Percentiles rank a stretch among this genome's conserved stretches.
Evolutionary conservation across 176 grass and related monocot genomes (phyloP).

Genomic region (bread wheat (Triticum aestivum)): DNA sequence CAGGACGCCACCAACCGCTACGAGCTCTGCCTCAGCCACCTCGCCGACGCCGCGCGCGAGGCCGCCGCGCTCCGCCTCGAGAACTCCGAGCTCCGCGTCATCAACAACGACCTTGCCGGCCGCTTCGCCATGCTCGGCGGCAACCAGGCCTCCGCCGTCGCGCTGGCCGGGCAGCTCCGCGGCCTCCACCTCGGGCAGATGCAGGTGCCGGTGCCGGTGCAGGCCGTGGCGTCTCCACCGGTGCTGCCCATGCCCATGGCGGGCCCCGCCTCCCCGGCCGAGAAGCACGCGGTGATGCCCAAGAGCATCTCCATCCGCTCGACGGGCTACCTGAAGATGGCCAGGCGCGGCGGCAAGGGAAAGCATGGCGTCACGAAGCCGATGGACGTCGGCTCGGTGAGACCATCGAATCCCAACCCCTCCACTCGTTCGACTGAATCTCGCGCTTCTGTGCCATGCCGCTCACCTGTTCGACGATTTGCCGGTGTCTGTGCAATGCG

Average conservation of each 20-base stretch:
- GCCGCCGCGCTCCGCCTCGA: constrained; percentile 53
- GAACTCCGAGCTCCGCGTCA: constrained; percentile 64
- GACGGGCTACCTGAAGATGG: constrained; percentile 63
- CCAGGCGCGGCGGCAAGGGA: constrained; percentile 8
- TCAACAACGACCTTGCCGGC: constrained; percentile 50
- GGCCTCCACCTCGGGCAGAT: constrained; percentile 28
- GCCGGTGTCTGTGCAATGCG: constrained; percentile 16
- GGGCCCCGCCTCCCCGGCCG: constrained; percentile 13
- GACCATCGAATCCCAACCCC: neutral
- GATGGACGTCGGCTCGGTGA: constrained; percentile 45
- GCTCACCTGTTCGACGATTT: constrained; percentile 11
- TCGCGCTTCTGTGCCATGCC: neutral
- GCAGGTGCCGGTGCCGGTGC: neutral
- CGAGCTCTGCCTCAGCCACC: constrained; percentile 69
- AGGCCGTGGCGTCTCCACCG: neutral
- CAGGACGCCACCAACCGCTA: constrained; percentile 61
- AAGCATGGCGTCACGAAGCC: constrained; percentile 43
- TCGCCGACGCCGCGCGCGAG: constrained; percentile 63
- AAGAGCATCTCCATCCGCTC: constrained; percentile 93
- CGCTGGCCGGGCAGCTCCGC: constrained; percentile 48
- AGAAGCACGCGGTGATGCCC: constrained; percentile 47
- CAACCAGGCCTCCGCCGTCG: constrained; percentile 23
- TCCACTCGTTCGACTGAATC: neutral
- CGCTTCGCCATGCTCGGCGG: constrained; percentile 41
- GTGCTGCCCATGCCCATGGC: neutral